phyloP scores from a whole-genome alignment of 768 basidiomycete species.

The Mycena chlorophos region DNA sequence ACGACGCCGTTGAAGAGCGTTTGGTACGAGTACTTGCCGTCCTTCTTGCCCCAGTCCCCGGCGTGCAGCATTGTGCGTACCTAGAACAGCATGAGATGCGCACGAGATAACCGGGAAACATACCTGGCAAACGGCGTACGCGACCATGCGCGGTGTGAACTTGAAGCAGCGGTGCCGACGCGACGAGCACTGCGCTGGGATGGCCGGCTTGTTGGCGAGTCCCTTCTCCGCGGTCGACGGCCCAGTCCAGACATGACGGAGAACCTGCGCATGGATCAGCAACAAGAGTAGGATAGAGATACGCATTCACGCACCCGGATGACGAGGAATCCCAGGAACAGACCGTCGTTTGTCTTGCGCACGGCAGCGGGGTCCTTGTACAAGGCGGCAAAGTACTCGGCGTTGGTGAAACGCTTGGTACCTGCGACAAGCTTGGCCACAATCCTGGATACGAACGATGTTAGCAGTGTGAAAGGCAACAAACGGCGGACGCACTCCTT shows the following conservation, averaged over 20 bases:
- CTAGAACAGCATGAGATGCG: neutral
- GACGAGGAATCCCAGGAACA: neutral
- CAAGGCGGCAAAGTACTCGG: neutral
- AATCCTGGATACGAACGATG: neutral
- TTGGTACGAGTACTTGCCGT: neutral
- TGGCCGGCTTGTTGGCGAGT: neutral
- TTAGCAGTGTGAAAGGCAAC: neutral
- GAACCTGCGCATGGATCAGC: neutral
- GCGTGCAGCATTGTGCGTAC: neutral
- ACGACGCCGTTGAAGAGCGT: neutral
- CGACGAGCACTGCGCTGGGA: neutral
- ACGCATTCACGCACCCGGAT: neutral
- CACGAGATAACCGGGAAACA: neutral
- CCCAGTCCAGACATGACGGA: neutral
- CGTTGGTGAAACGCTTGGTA: neutral
- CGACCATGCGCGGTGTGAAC: neutral
- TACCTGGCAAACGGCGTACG: neutral
- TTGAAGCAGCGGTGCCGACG: neutral
- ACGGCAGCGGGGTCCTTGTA: neutral
- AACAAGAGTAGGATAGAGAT: neutral
- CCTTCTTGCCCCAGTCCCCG: neutral
- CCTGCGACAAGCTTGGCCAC: neutral
- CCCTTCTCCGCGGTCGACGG: neutral
- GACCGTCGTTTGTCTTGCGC: neutral
- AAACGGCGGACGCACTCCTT: no score